These are phyloP conservation scores for Gossypium laxum DNA, from an alignment of 441 rosid genomes.

Conservation along the genomic window DNA sequence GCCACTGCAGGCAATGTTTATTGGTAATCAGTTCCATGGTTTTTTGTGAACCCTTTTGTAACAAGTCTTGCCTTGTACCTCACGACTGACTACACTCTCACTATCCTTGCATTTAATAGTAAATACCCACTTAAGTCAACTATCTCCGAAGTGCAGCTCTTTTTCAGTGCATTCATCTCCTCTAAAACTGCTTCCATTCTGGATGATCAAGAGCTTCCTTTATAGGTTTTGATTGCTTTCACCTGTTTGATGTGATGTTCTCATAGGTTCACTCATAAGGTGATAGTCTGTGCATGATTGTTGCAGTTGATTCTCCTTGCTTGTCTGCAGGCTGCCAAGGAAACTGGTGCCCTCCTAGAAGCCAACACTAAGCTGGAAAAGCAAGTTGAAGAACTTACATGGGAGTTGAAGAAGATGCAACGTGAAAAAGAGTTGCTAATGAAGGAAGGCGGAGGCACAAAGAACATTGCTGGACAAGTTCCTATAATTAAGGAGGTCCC, in stretches of 20 bases:
- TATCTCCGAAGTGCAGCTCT: background rate
- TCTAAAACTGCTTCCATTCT: background rate
- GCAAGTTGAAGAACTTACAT: slow-evolving; percentile 81
- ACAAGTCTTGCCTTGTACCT: background rate
- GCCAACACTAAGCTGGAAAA: slow-evolving; percentile 76
- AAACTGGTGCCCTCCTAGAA: slow-evolving; percentile 88
- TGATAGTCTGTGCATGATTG: background rate
- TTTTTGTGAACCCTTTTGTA: background rate
- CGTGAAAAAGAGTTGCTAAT: slow-evolving; percentile 33
- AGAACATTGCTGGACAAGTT: slow-evolving; percentile 31
- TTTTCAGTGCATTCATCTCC: background rate
- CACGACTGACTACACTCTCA: background rate
- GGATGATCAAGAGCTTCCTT: background rate
- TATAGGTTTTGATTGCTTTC: background rate
- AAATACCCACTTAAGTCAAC: background rate
- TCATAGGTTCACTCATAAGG: background rate
- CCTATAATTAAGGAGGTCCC: slow-evolving; percentile 38
- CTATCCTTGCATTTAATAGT: background rate
- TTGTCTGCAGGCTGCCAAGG: slow-evolving; percentile 68
- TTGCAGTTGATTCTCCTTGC: slow-evolving; percentile 11
- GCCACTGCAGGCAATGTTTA: background rate
- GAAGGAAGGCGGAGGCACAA: slow-evolving; percentile 35
- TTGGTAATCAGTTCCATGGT: background rate
- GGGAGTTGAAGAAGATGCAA: slow-evolving; percentile 57
- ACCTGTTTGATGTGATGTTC: slow-evolving; percentile 11